These are phyloP conservation scores for Nematocida sp. DNA, from an alignment of 371 early-diverging fungal species.

Conservation along the genomic window DNA sequence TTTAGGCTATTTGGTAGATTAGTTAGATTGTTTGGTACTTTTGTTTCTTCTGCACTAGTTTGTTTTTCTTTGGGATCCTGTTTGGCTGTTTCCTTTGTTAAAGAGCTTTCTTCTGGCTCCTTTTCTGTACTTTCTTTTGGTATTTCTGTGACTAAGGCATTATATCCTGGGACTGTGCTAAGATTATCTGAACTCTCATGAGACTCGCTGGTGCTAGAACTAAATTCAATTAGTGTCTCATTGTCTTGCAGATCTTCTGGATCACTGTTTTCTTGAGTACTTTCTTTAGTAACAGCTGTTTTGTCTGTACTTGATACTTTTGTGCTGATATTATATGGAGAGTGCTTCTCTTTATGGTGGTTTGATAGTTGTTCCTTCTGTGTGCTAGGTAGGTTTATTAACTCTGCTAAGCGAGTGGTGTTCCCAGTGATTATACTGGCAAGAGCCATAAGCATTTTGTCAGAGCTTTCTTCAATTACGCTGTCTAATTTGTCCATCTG, in stretches of 20 bases:
- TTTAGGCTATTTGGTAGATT: background rate
- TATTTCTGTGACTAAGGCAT: too few relatives aligned
- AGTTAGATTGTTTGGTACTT: background rate
- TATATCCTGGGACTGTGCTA: too few relatives aligned
- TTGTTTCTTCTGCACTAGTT: background rate
- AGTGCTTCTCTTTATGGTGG: too few relatives aligned
- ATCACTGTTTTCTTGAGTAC: too few relatives aligned
- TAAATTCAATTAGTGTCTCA: too few relatives aligned
- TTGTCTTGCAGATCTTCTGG: too few relatives aligned
- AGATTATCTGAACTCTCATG: too few relatives aligned
- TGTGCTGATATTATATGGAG: too few relatives aligned
- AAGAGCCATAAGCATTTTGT: constrained; percentile 16
- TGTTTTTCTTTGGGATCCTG: background rate
- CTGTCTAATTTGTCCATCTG: constrained; percentile 53
- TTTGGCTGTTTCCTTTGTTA: background rate
- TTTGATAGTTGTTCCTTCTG: constrained; percentile 1
- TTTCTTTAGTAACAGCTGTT: too few relatives aligned
- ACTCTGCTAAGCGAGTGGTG: constrained; percentile 21
- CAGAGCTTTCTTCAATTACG: constrained; percentile 18
- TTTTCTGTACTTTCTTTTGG: background rate
- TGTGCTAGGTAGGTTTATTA: constrained; percentile 16
- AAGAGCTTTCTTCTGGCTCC: background rate
- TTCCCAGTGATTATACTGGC: constrained; percentile 37
- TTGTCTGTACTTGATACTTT: too few relatives aligned
- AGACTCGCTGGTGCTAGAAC: too few relatives aligned